Conservation (phyloP, 73 alveolate genomes). For the Tetrahymena borealis region DNA sequence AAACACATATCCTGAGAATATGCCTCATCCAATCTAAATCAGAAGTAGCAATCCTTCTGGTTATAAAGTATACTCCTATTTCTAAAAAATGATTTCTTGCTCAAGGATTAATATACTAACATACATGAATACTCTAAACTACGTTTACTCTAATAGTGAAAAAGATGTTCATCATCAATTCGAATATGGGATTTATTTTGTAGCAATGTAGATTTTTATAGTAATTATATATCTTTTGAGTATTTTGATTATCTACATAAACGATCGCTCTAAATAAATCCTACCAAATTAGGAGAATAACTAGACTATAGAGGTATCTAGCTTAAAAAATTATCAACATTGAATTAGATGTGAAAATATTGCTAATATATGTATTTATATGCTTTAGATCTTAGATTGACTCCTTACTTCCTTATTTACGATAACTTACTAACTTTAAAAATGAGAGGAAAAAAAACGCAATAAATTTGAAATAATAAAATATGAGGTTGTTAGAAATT, state of each 20-base stretch:
- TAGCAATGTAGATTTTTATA: background rate
- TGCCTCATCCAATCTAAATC: background rate
- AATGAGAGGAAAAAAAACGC: too few relatives aligned
- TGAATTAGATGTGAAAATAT: background rate
- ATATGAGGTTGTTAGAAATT: too few relatives aligned
- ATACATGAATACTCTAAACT: background rate
- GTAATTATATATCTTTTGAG: background rate
- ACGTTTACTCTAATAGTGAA: background rate
- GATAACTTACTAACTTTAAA: too few relatives aligned
- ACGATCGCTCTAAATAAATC: background rate
- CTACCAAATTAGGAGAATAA: background rate
- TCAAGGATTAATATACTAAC: background rate
- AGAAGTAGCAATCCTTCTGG: background rate
- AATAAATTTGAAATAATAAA: too few relatives aligned
- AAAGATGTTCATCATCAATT: background rate
- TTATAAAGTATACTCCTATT: background rate
- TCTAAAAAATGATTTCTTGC: background rate
- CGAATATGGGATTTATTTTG: background rate
- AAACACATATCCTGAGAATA: background rate
- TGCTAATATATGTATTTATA: too few relatives aligned
- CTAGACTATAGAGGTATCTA: background rate
- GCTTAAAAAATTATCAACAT: background rate
- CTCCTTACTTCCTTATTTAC: too few relatives aligned
- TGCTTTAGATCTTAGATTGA: too few relatives aligned
- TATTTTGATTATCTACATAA: background rate